Percentiles rank a stretch among this genome's conserved stretches.
Evolutionary conservation across 768 basidiomycete genomes (phyloP).

Genomic region (Tulasnella sp.): DNA sequence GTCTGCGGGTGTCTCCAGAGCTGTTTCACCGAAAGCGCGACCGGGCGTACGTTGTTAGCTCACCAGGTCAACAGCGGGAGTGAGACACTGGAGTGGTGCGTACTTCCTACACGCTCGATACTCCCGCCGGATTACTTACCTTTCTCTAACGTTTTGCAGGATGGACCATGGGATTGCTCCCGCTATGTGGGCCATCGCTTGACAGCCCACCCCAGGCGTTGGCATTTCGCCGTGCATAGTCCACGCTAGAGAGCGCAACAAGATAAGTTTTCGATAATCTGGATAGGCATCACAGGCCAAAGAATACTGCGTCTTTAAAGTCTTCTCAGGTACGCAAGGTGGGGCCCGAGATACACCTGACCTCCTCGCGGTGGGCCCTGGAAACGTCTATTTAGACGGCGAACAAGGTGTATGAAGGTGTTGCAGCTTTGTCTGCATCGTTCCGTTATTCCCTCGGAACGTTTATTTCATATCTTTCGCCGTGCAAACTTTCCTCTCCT

Average conservation of each 20-base stretch:
- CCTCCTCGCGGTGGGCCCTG: slow-evolving; percentile 15
- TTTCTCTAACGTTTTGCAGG: no score
- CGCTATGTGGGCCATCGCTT: not conserved
- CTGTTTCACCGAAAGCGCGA: not conserved
- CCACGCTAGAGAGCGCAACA: not conserved
- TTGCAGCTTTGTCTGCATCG: not conserved
- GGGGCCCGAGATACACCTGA: slow-evolving; percentile 16
- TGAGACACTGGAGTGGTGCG: not conserved
- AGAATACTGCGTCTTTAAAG: not conserved
- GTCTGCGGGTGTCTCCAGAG: not conserved
- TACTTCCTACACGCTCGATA: no score
- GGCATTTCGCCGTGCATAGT: not conserved
- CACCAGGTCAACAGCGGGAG: not conserved
- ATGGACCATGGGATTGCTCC: not conserved
- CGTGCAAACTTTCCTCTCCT: no score
- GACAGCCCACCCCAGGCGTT: no score
- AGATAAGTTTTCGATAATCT: not conserved
- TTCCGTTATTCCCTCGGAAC: not conserved
- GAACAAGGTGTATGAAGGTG: not conserved
- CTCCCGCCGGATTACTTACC: no score
- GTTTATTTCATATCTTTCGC: no score
- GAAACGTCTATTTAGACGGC: slow-evolving; percentile 4
- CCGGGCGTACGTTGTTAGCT: not conserved
- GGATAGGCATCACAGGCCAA: not conserved
- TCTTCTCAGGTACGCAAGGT: not conserved